Evolutionary conservation across 345 rosid genomes (phyloP), one percentile per base, ranked within the genome.

Genomic region (Psidium guajava): DNA sequence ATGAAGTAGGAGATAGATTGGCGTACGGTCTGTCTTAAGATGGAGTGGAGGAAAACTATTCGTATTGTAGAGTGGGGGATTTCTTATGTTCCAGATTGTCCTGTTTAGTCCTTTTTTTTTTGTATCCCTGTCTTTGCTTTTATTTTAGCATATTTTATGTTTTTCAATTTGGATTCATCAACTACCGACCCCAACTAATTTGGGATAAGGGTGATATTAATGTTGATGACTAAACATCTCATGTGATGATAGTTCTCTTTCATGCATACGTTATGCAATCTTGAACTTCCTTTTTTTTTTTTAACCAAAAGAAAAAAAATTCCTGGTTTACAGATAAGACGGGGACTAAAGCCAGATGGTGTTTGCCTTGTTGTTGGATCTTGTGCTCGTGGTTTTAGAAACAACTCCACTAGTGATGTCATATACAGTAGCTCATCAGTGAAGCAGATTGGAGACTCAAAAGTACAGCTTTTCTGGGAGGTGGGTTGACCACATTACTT

Each of bases 321-420:
- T 83, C 86, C 50, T 90, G 59, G 83, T 86, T 81, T 52, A 57
- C 86, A 97, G 99, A 95, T 97, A 87, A 91, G 98, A 89, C 73
- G 91, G 82, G 96, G 97, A 87, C 89, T 86, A 86, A 97, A 95
- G 91, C 98, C 99, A 42, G 98, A 97, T 90, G 99, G 99, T 4
- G 92, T 95, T 85, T 97, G 99, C 90, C 98, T 97, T 84, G 99
- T 97, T 81, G 99, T 97, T 86, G 98, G 99, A 85, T 92, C 97
- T 88, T 97, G 98, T 90, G 97, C 96, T 83, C 94, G 93, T 82
- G 99, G 99, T 75, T 97, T 97, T 85, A 89, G 86, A 74, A 91
- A 93, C 83, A 97, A 94, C 87, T 89, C 92, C 80, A 88, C 93
- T 13, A 92, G 99, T 83, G 99, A 97, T 89, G 96, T 97, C 83